Conservation (phyloP, 768 basidiomycete genomes). For the Boletus tomentosulus region DNA sequence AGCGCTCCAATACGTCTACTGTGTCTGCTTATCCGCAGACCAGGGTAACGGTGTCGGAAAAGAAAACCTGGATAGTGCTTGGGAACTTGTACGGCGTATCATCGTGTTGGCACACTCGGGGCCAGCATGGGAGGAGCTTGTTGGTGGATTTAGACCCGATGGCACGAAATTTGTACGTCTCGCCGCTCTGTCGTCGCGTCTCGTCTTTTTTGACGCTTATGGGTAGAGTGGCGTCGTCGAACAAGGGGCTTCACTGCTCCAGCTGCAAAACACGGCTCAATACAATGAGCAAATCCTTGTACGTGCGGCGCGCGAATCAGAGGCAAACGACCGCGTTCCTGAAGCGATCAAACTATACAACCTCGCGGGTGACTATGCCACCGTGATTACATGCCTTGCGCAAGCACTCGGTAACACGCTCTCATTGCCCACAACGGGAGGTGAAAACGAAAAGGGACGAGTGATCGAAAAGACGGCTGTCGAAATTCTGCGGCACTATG, state of each 20-base stretch:
- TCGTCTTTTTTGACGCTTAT: background rate
- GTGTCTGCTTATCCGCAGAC: slow-evolving; percentile 74
- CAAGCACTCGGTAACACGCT: slow-evolving; percentile 83
- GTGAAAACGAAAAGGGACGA: slow-evolving; percentile 55
- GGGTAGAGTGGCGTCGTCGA: slow-evolving; percentile 82
- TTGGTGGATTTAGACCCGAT: slow-evolving; percentile 89
- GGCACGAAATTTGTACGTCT: slow-evolving; percentile 81
- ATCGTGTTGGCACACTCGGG: slow-evolving; percentile 76
- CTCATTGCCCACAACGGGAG: slow-evolving; percentile 50
- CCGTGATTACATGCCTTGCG: slow-evolving; percentile 84
- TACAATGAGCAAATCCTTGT: slow-evolving; percentile 83
- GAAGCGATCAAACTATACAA: slow-evolving; percentile 97
- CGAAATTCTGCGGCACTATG: slow-evolving; percentile 78
- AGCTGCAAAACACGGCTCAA: slow-evolving; percentile 57
- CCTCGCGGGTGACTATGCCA: slow-evolving; percentile 85
- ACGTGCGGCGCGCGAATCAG: slow-evolving; percentile 75
- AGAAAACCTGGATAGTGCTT: slow-evolving; percentile 78
- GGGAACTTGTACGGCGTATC: slow-evolving; percentile 75
- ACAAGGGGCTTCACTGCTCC: slow-evolving; percentile 72
- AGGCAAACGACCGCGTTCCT: slow-evolving; percentile 77
- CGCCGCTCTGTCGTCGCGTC: background rate
- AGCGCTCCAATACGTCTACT: slow-evolving; percentile 92
- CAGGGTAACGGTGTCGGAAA: slow-evolving; percentile 67
- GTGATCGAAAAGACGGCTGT: slow-evolving; percentile 68
- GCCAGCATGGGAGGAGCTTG: slow-evolving; percentile 86